Evolutionary conservation across 192 early-diverging fungal genomes (phyloP).

Genomic region (Coemansia aciculifera): DNA sequence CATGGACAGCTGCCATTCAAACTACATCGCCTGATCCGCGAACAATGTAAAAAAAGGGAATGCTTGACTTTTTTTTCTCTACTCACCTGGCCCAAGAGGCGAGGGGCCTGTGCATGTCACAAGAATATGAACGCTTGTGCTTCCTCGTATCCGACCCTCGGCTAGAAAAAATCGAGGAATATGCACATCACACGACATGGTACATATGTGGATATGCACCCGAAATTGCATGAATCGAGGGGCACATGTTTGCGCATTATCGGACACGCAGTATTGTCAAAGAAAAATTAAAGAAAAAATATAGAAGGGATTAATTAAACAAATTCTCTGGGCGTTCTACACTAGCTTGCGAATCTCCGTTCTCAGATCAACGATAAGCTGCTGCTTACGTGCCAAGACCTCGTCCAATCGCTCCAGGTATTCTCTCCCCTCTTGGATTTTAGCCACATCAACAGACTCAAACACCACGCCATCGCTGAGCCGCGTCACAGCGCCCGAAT

Average conservation of each 20-base stretch:
- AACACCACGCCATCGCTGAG: slow-evolving; percentile 39
- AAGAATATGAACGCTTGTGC: neutral
- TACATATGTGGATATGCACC: slow-evolving; percentile 3
- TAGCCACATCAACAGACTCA: slow-evolving; percentile 56
- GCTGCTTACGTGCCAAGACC: slow-evolving; percentile 59
- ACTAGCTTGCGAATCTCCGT: slow-evolving; percentile 23
- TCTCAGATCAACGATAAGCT: slow-evolving; percentile 55
- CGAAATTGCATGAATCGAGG: neutral
- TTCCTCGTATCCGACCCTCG: too few species aligned
- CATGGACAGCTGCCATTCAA: neutral
- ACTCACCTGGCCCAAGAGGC: neutral
- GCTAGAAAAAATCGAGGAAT: neutral
- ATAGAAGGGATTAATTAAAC: neutral
- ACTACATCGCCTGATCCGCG: neutral
- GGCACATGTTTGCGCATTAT: neutral
- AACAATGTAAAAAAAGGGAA: neutral
- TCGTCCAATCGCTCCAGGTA: slow-evolving; percentile 62
- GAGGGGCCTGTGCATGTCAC: neutral
- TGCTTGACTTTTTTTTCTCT: neutral
- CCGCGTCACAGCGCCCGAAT: slow-evolving; percentile 34
- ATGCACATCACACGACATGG: neutral
- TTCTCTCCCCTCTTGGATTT: slow-evolving; percentile 65
- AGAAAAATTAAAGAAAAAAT: neutral
- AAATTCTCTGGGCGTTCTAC: slow-evolving; percentile 13
- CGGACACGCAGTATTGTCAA: neutral